Conservation (phyloP, 2,329 filamentous ascomycete genomes). For the Nannizziopsis barbatae region DNA sequence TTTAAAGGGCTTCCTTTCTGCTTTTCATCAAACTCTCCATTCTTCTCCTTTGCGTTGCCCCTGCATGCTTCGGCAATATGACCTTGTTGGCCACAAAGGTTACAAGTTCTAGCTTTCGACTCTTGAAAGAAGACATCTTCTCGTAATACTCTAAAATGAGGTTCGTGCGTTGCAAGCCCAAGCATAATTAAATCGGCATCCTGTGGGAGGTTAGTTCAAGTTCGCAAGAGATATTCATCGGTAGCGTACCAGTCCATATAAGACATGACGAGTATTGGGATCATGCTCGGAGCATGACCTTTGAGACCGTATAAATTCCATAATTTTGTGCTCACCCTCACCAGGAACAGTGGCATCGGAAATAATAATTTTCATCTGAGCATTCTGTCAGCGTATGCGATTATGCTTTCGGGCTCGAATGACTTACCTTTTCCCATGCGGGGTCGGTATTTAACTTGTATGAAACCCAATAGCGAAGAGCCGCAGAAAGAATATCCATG, state of each 20-base stretch:
- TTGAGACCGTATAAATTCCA: slow-evolving; percentile 94
- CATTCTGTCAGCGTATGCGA: slow-evolving; percentile 18
- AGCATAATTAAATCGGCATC: slow-evolving; percentile 99
- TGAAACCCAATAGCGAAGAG: slow-evolving; percentile 89
- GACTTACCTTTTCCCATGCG: slow-evolving; percentile 64
- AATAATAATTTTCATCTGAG: slow-evolving; percentile 81
- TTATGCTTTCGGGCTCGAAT: not conserved
- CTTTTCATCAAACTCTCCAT: slow-evolving; percentile 72
- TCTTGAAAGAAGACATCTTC: slow-evolving; percentile 96
- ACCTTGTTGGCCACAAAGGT: slow-evolving; percentile 80
- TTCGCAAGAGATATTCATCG: not conserved
- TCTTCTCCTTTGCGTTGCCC: slow-evolving; percentile 65
- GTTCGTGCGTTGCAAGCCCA: slow-evolving; percentile 91
- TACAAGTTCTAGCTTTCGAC: slow-evolving; percentile 68
- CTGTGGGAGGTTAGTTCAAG: slow-evolving; percentile 22
- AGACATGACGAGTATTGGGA: slow-evolving; percentile 93
- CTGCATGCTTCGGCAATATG: slow-evolving; percentile 80
- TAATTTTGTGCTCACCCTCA: slow-evolving; percentile 98
- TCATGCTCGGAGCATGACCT: slow-evolving; percentile 81
- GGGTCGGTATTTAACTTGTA: slow-evolving; percentile 98
- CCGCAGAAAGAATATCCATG: slow-evolving; percentile 88
- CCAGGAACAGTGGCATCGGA: slow-evolving; percentile 96
- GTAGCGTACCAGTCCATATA: slow-evolving; percentile 62
- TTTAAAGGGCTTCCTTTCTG: slow-evolving; percentile 60
- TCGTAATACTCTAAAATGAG: slow-evolving; percentile 87